Evolutionary conservation across 78 protist genomes (phyloP).

Genomic region (Thecamonas trahens): DNA sequence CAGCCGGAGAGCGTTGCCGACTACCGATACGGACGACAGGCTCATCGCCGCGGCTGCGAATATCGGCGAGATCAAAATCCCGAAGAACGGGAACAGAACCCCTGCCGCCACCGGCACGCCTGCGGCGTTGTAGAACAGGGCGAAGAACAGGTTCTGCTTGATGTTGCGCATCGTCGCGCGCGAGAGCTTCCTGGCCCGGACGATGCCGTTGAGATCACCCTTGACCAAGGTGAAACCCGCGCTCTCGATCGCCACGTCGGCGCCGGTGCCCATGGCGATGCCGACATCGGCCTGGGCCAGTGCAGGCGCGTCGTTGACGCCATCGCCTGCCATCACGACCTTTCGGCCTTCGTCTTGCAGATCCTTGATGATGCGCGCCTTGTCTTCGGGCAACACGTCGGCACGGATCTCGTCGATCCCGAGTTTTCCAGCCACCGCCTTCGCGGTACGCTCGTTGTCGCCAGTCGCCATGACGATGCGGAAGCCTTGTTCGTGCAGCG

Average conservation of each 20-base stretch:
- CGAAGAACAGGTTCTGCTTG: slow-evolving; percentile 38
- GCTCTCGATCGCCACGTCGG: slow-evolving; percentile 51
- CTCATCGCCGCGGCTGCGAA: slow-evolving; percentile 40
- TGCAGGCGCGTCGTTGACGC: slow-evolving; percentile 56
- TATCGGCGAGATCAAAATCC: slow-evolving; percentile 33
- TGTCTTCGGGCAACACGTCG: slow-evolving; percentile 26
- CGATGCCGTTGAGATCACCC: slow-evolving; percentile 8
- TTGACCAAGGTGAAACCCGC: slow-evolving; percentile 26
- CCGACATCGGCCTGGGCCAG: slow-evolving; percentile 57
- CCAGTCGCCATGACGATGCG: slow-evolving; percentile 79
- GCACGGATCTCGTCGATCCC: slow-evolving; percentile 19
- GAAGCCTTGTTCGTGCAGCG: slow-evolving; percentile 31
- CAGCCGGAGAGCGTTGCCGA: neutral
- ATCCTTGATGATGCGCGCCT: slow-evolving; percentile 9
- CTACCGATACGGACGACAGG: slow-evolving; percentile 23
- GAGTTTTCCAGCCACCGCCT: slow-evolving; percentile 20
- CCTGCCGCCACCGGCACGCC: slow-evolving; percentile 59
- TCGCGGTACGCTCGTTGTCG: slow-evolving; percentile 64
- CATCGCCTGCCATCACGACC: slow-evolving; percentile 59
- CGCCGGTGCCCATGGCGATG: slow-evolving; percentile 61
- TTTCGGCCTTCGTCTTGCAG: neutral
- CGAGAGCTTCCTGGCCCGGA: slow-evolving; percentile 5
- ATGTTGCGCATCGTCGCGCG: slow-evolving; percentile 9
- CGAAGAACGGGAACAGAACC: slow-evolving; percentile 31
- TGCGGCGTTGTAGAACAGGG: slow-evolving; percentile 40